These are phyloP conservation scores for Arthrinium puccinioides DNA, from an alignment of 2,329 filamentous ascomycete species.

Conservation along the genomic window DNA sequence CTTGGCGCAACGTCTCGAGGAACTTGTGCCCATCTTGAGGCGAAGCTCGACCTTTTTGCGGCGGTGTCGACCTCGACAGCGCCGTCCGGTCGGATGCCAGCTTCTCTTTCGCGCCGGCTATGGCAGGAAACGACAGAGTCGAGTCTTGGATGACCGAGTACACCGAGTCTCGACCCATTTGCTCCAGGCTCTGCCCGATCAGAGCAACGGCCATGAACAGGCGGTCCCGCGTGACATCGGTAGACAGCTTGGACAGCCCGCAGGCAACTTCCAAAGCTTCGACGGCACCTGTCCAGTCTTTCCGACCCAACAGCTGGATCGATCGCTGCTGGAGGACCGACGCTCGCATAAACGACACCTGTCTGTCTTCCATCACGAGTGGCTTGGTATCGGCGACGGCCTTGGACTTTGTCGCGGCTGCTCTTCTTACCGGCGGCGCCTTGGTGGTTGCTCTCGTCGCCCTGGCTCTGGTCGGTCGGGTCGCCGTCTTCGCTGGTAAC, in stretches of 20 bases:
- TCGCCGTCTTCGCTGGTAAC: slow-evolving; percentile 10
- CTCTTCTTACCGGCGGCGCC: slow-evolving; percentile 10
- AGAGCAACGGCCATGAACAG: slow-evolving; percentile 62
- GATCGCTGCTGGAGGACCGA: slow-evolving; percentile 35
- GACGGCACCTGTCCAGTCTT: slow-evolving; percentile 52
- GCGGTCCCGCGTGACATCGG: slow-evolving; percentile 38
- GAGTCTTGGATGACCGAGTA: slow-evolving; percentile 90
- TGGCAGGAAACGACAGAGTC: slow-evolving; percentile 76
- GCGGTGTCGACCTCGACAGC: slow-evolving; percentile 26
- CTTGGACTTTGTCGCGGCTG: slow-evolving; percentile 14
- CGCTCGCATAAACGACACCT: slow-evolving; percentile 28
- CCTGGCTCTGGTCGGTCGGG: slow-evolving; percentile 12
- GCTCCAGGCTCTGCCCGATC: slow-evolving; percentile 59
- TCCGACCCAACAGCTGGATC: slow-evolving; percentile 36
- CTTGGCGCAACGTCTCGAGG: slow-evolving; percentile 52
- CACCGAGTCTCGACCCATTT: slow-evolving; percentile 72
- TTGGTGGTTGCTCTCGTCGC: slow-evolving; percentile 17
- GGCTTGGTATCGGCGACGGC: slow-evolving; percentile 7
- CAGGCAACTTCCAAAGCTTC: slow-evolving; percentile 44
- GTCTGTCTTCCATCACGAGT: slow-evolving; percentile 20
- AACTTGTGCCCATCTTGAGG: slow-evolving; percentile 35
- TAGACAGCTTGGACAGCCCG: slow-evolving; percentile 33
- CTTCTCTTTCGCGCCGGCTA: slow-evolving; percentile 39
- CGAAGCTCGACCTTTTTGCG: slow-evolving; percentile 19
- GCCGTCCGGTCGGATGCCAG: slow-evolving; percentile 27